Conservation (phyloP, 345 rosid species). For the Punica granatum region DNA sequence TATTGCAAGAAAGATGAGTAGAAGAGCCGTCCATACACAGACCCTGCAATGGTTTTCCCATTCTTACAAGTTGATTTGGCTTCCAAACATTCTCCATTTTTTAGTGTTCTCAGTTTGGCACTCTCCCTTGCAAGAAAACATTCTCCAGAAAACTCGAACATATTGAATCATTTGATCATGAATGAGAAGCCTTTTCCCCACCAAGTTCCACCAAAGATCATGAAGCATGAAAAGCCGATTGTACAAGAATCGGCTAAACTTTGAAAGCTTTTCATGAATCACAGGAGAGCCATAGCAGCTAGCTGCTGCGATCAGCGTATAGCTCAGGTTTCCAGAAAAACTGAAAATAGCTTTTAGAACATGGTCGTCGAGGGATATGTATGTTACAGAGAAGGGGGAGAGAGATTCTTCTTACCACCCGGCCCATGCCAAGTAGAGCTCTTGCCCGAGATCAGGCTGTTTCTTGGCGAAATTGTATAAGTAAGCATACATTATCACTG, state of each 20-base stretch:
- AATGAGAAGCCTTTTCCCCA: background rate
- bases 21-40: constrained; percentile 31
- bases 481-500: constrained; percentile 31
- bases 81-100: background rate
- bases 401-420: constrained; percentile 25
- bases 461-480: constrained; percentile 27
- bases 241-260: background rate
- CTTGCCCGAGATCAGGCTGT: constrained; percentile 16
- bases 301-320: too few species aligned
- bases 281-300: too few species aligned
- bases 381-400: background rate
- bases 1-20: constrained; percentile 23
- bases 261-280: background rate
- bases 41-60: constrained; percentile 19
- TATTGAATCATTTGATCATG: too few species aligned
- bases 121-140: too few species aligned
- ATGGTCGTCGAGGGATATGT: background rate
- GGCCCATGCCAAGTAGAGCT: constrained; percentile 32
- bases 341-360: background rate
- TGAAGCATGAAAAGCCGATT: background rate
- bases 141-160: background rate
- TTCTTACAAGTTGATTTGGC: background rate
- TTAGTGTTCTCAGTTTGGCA: too few species aligned
- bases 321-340: background rate
- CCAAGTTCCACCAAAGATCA: background rate